Conservation (phyloP, 1,284 basidiomycete genomes). For the Microbotryum silenes-acaulis region DNA sequence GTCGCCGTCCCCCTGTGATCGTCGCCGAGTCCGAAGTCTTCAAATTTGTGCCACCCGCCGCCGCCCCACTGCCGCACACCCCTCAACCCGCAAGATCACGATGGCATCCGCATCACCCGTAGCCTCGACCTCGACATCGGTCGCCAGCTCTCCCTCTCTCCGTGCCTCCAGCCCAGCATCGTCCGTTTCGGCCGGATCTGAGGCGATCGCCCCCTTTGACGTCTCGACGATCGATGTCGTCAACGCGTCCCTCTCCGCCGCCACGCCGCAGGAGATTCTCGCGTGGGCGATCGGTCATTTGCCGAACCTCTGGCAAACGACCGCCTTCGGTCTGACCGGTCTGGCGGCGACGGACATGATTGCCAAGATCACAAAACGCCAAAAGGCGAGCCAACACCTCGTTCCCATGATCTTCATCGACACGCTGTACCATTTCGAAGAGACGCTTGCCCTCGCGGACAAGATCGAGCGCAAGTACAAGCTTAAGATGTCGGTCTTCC, state of each 20-base stretch:
- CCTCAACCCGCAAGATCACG: background rate
- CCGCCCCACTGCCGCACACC: too few relatives aligned
- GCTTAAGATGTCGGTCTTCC: constrained; percentile 67
- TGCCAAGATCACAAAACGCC: constrained; percentile 54
- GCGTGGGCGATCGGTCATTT: constrained; percentile 71
- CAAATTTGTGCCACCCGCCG: background rate
- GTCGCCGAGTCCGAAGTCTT: background rate
- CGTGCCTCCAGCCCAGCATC: background rate
- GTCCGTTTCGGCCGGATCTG: background rate
- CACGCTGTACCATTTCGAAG: constrained; percentile 91
- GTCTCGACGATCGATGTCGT: constrained; percentile 49
- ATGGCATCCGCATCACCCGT: background rate
- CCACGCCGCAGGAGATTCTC: constrained; percentile 72
- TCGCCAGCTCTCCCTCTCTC: constrained; percentile 3
- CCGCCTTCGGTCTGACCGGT: constrained; percentile 87
- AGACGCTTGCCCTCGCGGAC: constrained; percentile 81
- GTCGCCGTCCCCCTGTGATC: background rate
- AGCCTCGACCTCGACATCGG: background rate
- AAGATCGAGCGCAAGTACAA: constrained; percentile 69
- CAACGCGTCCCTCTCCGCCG: constrained; percentile 62
- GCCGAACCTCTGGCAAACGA: constrained; percentile 68
- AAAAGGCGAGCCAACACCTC: constrained; percentile 36
- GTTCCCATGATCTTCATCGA: constrained; percentile 74
- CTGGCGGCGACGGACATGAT: constrained; percentile 88
- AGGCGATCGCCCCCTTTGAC: constrained; percentile 16